Base-by-base conservation (phyloP, 2,329 filamentous ascomycete genomes). In the Neofusicoccum parvum region DNA sequence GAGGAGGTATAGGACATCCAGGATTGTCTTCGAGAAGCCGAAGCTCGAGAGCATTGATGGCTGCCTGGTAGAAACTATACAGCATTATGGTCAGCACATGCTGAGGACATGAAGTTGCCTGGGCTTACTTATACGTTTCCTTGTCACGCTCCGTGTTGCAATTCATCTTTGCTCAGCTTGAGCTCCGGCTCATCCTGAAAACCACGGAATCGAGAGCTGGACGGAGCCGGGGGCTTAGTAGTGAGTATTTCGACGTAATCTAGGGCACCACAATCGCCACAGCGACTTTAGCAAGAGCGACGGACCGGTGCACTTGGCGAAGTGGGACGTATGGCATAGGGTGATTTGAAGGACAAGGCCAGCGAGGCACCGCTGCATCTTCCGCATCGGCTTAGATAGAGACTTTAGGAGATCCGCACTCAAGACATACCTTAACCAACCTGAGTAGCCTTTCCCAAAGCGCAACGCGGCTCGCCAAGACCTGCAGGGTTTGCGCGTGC, bases 1-100 rank as follows among this genome's bases (percentile, higher is more conserved):
- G 20, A 1, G 63, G 53, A 7, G 63, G 63, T 2, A 60, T n/a
- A 20, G 12, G 23, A 9, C 63, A 59, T 20, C 45, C 53, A 1
- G 53, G 45, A 10, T 45, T 15, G 15, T 60, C 46, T 37, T 59
- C 53, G 12, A 65, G 46, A 11, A 59, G 53, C 20, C 53, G 53
- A 17, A 65, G 46, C 12, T 65, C 63, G 34, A 65, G 63, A 10
- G 63, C 46, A 51, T 65, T 51, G n/a, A 65, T 60, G 20, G 63
- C 63, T 14, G 63, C 63, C 46, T 65, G 63, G 12, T 59, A 65
- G 53, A 59, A 65, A 7, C 63, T 65, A 45, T 15, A 2, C n/a
- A 34, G 1, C 32, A 6, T 10, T 17, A 3, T 20, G 6, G 11
- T 65, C 32, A 65, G 53, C n/a, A 32, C 3, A 9, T 9, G 45